Evolutionary conservation across 495 filamentous ascomycete genomes (phyloP), one percentile per base, ranked within the genome.

Genomic region (Pseudomonodictys pantanalensis): DNA sequence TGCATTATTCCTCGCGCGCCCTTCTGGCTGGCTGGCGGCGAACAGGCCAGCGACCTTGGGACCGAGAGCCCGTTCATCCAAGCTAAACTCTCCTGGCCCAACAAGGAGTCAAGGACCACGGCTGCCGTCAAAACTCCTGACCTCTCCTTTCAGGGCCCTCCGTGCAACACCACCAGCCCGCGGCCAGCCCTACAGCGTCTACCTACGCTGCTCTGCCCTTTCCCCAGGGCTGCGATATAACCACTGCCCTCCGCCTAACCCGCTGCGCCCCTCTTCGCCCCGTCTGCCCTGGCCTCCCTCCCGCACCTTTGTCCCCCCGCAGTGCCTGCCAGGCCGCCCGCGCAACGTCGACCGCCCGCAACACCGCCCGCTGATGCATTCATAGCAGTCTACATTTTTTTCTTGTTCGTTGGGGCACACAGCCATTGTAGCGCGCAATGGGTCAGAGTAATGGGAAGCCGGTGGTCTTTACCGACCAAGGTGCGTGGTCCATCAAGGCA

Each of bases 371-470:
- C 53, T 52, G 20, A 66, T 62, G 63, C 52, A 53, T 62, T 46
- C 57, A 29, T 61, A 56, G 46, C 24, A 7, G 26, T 10, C 28
- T 44, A 20, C 9, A 28, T 32, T 30, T 23, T 42, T 33, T 54
- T 47, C 43, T 15, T 35, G n/a, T n/a, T n/a, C n/a, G n/a, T 29
- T 10, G 42, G 56, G 48, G 55, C 56, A 50, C 35, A 55, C 38
- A 17, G 52, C 58, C 58, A 52, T 56, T 53, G 48, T 24, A 6
- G 22, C 43, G 7, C 20, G 41, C 58, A 68, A 98, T 98, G 93
- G 93, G 93, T 69, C 97, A 98, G 73, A 84, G 82, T 68, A 90
- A 90, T 71, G 93, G 93, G 71, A 97, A 96, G 73, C 91, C 87
- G 71, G 83, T 97, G 75, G 85, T 88, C 68, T 87, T 91, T 77